phyloP scores from a whole-genome alignment of 2,329 filamentous ascomycete genomes.

The Talaromyces sp. region DNA sequence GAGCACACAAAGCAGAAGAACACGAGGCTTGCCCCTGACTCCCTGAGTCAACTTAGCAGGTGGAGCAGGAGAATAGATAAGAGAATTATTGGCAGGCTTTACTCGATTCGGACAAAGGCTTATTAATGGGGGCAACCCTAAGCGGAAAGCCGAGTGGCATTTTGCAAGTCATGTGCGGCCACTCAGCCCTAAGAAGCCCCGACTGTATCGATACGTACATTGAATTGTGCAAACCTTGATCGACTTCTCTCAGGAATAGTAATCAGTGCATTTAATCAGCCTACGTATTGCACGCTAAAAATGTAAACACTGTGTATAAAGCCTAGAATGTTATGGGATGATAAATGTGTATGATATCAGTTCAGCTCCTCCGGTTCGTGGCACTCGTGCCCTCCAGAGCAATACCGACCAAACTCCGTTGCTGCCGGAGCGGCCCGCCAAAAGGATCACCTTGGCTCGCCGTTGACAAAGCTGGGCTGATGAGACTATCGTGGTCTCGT shows the following conservation, averaged over 20 bases:
- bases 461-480: slow-evolving; percentile 22
- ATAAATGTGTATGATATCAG: not conserved
- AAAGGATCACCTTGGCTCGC: slow-evolving; percentile 14
- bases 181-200: not conserved
- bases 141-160: not conserved
- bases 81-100: not conserved
- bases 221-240: not conserved
- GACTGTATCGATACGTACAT: not conserved
- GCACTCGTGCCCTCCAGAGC: slow-evolving; percentile 28
- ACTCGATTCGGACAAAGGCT: not conserved
- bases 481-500: slow-evolving; percentile 52
- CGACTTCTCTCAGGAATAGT: not conserved
- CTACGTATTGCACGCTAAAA: not conserved
- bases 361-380: slow-evolving; percentile 11
- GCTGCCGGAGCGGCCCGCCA: slow-evolving; percentile 27
- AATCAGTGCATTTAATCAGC: too few species aligned
- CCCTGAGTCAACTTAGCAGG: not conserved
- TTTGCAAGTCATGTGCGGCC: not conserved
- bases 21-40: not conserved
- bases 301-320: not conserved
- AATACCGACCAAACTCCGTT: slow-evolving; percentile 36
- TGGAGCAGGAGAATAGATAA: not conserved
- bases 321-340: too few species aligned
- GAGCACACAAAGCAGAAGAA: not conserved
- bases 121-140: not conserved